phyloP scores from a whole-genome alignment of 2,329 filamentous ascomycete genomes.

The Aspergillus latus region DNA sequence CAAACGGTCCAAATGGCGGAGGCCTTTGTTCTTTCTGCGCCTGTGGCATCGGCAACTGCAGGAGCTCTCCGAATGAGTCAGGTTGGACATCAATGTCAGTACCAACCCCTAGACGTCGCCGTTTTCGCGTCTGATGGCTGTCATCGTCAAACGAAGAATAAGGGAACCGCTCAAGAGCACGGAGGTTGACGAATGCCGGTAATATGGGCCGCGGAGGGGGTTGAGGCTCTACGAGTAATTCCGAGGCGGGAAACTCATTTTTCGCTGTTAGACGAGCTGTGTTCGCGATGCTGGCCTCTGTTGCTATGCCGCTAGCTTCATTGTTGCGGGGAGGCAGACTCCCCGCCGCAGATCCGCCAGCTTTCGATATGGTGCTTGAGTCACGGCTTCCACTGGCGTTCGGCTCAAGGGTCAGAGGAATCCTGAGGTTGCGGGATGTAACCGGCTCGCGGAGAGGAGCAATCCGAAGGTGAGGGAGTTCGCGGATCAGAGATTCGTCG shows the following conservation, averaged over 20 bases:
- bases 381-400: conserved; percentile 38
- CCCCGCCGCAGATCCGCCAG: conserved; percentile 24
- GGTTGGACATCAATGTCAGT: conserved; percentile 33
- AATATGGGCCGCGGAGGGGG: conserved; percentile 42
- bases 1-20: conserved; percentile 47
- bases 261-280: conserved; percentile 34
- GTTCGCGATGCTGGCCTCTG: conserved; percentile 34
- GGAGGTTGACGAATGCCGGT: conserved; percentile 49
- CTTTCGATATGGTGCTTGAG: conserved; percentile 29
- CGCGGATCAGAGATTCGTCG: conserved; percentile 45
- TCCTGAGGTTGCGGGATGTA: conserved; percentile 41
- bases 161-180: conserved; percentile 46
- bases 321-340: conserved; percentile 39
- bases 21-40: conserved; percentile 47
- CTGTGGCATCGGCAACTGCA: conserved; percentile 50
- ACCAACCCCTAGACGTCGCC: conserved; percentile 35
- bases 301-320: conserved; percentile 32
- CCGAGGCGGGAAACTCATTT: conserved; percentile 30
- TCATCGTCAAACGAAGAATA: conserved; percentile 44
- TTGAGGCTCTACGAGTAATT: conserved; percentile 32
- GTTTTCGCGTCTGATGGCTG: conserved; percentile 41
- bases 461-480: conserved; percentile 48
- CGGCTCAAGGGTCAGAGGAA: conserved; percentile 48
- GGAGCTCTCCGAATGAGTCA: conserved; percentile 45
- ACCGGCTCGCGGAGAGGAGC: conserved; percentile 50